Evolutionary conservation across 371 early-diverging fungal genomes (phyloP), one percentile per base, ranked within the genome.

Genomic region (Syncephalastrum monosporum): DNA sequence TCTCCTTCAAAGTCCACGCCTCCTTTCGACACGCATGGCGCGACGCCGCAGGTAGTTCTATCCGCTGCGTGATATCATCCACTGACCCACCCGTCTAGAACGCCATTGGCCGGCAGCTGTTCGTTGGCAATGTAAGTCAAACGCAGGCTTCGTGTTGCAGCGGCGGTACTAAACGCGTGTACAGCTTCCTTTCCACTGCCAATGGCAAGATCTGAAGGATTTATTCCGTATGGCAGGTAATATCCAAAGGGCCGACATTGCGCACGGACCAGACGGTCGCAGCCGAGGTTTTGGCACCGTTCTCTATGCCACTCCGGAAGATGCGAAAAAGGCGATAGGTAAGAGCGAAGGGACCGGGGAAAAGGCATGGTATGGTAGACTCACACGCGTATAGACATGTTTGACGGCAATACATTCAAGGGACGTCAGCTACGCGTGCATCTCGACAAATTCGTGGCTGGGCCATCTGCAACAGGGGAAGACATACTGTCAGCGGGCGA

Each of bases 151-250:
- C 10, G 12, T 33, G 38, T 33, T 1, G 6, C 10, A 33, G 5
- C 3, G 12, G 12, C 2, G 0, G 10, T 12, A 10, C 38, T 33
- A 49, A 3, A 14, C 16, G 14, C 43, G 14, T 33, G 16, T 42
- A 44, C 46, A 82, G 77, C 70, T 90, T 19, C 84, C 89, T 4
- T 86, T 82, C 61, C 77, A 74, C 53, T 82, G 82, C 47, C 83
- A 84, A 56, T 88, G 89, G 91, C 88, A 91, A 61, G 89, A 91
- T 51, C 73, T 91, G 45, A 88, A 89, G 73, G 89, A 91, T 65
- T 73, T 86, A 42, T 89, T 91, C 74, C 76, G 88, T 38, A 74
- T 80, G 45, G 82, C 81, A 5, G 91, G 89, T 21, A 77, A 81
- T 47, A 83, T 89, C 29, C 65, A 83, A 42, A 69, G 88, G 7